Conservation (phyloP, 2,329 filamentous ascomycete genomes). For the Rutstroemia sp. region DNA sequence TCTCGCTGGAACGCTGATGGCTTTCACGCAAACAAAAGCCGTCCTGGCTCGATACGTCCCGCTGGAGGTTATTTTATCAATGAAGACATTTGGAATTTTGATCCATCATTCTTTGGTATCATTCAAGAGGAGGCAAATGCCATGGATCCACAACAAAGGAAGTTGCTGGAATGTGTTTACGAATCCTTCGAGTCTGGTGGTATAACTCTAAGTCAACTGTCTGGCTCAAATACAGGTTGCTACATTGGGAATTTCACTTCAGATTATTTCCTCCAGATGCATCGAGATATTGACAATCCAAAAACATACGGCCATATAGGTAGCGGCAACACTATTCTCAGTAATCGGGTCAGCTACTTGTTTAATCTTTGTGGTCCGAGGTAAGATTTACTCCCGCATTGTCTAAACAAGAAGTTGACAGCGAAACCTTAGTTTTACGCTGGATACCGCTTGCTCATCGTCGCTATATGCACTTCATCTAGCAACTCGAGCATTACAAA, state of each 20-base stretch:
- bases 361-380: conserved; percentile 32
- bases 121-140: conserved; percentile 2
- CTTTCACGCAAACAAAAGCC: conserved; percentile 8
- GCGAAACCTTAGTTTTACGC: conserved; percentile 30
- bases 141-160: conserved; percentile 5
- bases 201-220: conserved; percentile 5
- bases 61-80: conserved; percentile 16
- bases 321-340: conserved; percentile 5
- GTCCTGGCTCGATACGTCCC: conserved; percentile 11
- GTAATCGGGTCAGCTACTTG: conserved; percentile 21
- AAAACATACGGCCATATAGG: conserved; percentile 23
- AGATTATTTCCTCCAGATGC: conserved; percentile 1
- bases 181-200: conserved; percentile 6
- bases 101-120: conserved; percentile 11
- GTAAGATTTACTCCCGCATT: conserved; percentile 49
- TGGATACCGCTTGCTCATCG: conserved; percentile 40
- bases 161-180: conserved; percentile 3
- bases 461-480: conserved; percentile 36
- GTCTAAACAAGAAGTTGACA: conserved; percentile 33
- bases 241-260: conserved; percentile 16
- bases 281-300: conserved; percentile 9
- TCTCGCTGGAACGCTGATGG: conserved; percentile 15
- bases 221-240: conserved; percentile 16
- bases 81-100: conserved; percentile 23
- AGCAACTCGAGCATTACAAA: conserved; percentile 35